phyloP scores from a whole-genome alignment of 2,329 filamentous ascomycete species.

The Colletotrichum lentis region DNA sequence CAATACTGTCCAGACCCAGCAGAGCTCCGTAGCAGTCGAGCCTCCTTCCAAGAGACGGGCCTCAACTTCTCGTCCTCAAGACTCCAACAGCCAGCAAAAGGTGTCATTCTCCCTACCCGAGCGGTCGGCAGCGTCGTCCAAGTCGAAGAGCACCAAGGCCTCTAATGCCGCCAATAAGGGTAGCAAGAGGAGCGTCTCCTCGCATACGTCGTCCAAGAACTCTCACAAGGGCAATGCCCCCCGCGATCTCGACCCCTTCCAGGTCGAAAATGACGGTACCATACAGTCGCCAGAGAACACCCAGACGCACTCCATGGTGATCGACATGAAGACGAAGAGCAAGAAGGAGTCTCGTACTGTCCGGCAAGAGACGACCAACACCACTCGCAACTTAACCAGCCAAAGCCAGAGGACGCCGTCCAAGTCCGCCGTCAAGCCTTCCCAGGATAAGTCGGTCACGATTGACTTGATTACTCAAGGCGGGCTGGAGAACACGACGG shows the following conservation, averaged over 20 bases:
- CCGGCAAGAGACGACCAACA: slow-evolving; percentile 32
- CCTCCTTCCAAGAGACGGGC: slow-evolving; percentile 41
- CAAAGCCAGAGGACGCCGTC: slow-evolving; percentile 36
- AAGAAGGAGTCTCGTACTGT: slow-evolving; percentile 31
- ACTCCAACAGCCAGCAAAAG: slow-evolving; percentile 45
- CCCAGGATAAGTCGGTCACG: slow-evolving; percentile 33
- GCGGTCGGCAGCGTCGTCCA: slow-evolving; percentile 42
- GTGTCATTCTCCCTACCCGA: slow-evolving; percentile 55
- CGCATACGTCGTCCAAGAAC: slow-evolving; percentile 28
- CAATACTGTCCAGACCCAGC: slow-evolving; percentile 39
- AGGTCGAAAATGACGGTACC: slow-evolving; percentile 39
- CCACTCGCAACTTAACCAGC: slow-evolving; percentile 39
- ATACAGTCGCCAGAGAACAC: slow-evolving; percentile 41
- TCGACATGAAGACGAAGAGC: slow-evolving; percentile 39
- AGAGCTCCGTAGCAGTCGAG: slow-evolving; percentile 38
- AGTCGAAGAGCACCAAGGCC: slow-evolving; percentile 40
- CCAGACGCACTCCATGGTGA: slow-evolving; percentile 40
- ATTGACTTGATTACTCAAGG: slow-evolving; percentile 37
- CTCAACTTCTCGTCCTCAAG: slow-evolving; percentile 15
- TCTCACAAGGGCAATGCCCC: slow-evolving; percentile 34
- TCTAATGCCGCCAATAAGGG: slow-evolving; percentile 52
- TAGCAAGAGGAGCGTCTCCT: slow-evolving; percentile 51
- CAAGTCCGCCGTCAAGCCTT: slow-evolving; percentile 32
- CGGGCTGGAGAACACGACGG: slow-evolving; percentile 32
- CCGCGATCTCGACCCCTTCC: slow-evolving; percentile 36